Percentiles rank a stretch among this genome's conserved stretches.
These are phyloP conservation scores for Pisolithus sp. DNA, from an alignment of 768 basidiomycete species.

Conservation along the genomic window DNA sequence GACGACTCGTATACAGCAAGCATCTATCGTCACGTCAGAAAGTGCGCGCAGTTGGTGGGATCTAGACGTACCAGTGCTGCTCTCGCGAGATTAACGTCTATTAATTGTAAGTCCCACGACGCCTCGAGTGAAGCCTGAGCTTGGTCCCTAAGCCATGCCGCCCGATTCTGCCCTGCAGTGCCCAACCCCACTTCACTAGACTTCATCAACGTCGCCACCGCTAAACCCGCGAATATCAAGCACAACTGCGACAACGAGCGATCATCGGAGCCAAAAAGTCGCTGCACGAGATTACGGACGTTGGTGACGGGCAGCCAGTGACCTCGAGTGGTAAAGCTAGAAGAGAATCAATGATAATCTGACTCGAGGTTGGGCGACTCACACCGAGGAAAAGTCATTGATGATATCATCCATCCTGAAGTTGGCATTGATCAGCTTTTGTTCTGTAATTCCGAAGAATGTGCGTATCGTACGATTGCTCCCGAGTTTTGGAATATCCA, in stretches of 20 bases:
- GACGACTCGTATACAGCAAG: conserved; percentile 75
- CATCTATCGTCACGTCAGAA: conserved; percentile 40
- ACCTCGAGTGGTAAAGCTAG: conserved; percentile 56
- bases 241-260: conserved; percentile 61
- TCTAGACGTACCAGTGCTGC: conserved; percentile 54
- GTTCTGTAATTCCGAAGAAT: neutral
- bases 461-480: conserved; percentile 35
- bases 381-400: conserved; percentile 50
- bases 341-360: conserved; percentile 3
- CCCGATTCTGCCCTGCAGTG: conserved; percentile 46
- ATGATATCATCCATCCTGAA: conserved; percentile 43
- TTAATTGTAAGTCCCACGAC: conserved; percentile 44
- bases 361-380: conserved; percentile 13
- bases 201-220: conserved; percentile 64
- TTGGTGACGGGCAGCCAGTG: conserved; percentile 70
- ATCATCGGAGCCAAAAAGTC: conserved; percentile 45
- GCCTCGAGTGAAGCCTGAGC: conserved; percentile 51
- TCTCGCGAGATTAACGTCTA: conserved; percentile 63
- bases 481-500: conserved; percentile 34
- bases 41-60: neutral
- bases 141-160: conserved; percentile 48
- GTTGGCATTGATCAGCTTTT: conserved; percentile 1
- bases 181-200: conserved; percentile 64
- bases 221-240: conserved; percentile 60
- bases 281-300: conserved; percentile 45